A percentile compares a stretch with the other conserved stretches of the same genome.
Conservation (phyloP, 2,329 filamentous ascomycete genomes). For the Aspergillus caelatus region DNA sequence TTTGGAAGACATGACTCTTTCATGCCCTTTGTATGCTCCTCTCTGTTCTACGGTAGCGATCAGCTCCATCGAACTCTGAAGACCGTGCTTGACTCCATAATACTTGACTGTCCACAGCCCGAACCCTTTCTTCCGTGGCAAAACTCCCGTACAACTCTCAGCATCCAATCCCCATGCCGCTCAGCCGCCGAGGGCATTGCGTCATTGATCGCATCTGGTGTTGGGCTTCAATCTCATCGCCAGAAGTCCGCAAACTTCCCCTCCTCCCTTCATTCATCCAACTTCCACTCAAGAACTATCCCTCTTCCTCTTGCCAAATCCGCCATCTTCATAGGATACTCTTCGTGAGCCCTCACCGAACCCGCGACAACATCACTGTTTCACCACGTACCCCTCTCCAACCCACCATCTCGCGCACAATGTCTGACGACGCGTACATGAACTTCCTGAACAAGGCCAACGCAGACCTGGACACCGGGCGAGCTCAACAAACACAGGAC, state of each 20-base stretch:
- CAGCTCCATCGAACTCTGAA: background rate
- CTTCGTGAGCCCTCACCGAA: background rate
- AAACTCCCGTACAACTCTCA: background rate
- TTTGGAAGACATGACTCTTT: too few species aligned
- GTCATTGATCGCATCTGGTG: slow-evolving; percentile 26
- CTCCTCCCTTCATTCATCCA: background rate
- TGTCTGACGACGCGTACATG: slow-evolving; percentile 77
- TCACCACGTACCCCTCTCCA: background rate
- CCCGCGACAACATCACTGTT: background rate
- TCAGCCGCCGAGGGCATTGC: slow-evolving; percentile 24
- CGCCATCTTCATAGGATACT: background rate
- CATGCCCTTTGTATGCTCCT: too few species aligned
- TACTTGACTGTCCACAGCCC: background rate
- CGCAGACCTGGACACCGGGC: slow-evolving; percentile 56
- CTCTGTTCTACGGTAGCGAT: background rate
- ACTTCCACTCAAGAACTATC: background rate
- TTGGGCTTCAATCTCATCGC: slow-evolving; percentile 19
- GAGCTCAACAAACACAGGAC: slow-evolving; percentile 21
- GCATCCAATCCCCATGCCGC: slow-evolving; percentile 5
- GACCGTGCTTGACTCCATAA: background rate
- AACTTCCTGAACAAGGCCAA: slow-evolving; percentile 88
- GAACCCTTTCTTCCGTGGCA: background rate
- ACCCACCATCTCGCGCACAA: slow-evolving; percentile 27
- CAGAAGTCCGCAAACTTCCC: slow-evolving; percentile 2
- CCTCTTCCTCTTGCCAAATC: background rate